Percentiles rank a stretch among this genome's conserved stretches.
Conservation (phyloP, 352 stramenopile genomes). For the Pythium periplocum region DNA sequence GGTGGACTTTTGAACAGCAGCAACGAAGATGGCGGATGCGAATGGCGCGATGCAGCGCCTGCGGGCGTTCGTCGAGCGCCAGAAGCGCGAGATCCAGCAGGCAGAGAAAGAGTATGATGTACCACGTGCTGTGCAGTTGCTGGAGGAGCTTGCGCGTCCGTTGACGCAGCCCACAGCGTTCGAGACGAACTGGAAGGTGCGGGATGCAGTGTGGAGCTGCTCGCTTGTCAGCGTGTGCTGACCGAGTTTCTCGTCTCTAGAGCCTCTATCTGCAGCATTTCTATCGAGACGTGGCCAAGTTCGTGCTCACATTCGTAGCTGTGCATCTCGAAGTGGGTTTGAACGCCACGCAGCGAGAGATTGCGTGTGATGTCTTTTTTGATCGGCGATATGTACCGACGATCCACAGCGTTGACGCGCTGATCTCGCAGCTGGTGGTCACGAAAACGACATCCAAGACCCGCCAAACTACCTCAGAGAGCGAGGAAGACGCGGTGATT, state of each 20-base stretch:
- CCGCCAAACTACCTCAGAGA: not conserved
- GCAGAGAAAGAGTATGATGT: conserved; percentile 52
- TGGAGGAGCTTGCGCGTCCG: conserved; percentile 34
- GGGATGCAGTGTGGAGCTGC: not conserved
- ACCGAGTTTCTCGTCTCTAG: conserved; percentile 15
- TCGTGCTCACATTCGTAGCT: conserved; percentile 50
- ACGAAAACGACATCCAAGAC: conserved; percentile 8
- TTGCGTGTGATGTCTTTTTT: conserved; percentile 63
- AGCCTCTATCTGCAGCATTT: conserved; percentile 42
- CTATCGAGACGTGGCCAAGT: conserved; percentile 50
- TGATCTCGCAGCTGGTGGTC: conserved; percentile 31
- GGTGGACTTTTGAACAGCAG: no score
- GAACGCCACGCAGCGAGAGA: conserved; percentile 27
- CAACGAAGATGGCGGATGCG: no score
- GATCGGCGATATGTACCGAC: conserved; percentile 26
- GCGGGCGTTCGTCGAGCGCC: conserved; percentile 40
- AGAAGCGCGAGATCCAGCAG: conserved; percentile 35
- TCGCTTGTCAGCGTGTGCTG: not conserved
- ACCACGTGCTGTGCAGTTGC: conserved; percentile 13
- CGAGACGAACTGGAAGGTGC: conserved; percentile 41
- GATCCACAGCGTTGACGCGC: conserved; percentile 24
- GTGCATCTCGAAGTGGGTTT: conserved; percentile 49
- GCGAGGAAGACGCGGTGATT: conserved; percentile 5
- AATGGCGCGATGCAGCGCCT: conserved; percentile 22
- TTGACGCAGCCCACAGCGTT: conserved; percentile 26